Percentiles rank a stretch among this genome's conserved stretches.
Evolutionary conservation across 768 basidiomycete species (phyloP).

Genomic region (Porphyrellus cyaneotinctus): DNA sequence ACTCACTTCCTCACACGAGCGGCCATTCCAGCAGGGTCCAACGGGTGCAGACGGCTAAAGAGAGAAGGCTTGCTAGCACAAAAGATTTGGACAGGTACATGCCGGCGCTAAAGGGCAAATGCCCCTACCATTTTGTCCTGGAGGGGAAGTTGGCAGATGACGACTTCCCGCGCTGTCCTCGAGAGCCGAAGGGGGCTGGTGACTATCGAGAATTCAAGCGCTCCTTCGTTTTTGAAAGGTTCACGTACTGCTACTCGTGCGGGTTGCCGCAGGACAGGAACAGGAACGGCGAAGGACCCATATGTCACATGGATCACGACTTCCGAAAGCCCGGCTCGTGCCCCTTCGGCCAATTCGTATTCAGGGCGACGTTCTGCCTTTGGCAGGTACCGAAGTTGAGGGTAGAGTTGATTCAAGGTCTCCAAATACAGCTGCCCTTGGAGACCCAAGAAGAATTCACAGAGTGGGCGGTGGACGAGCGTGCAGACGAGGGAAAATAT

Average conservation of each 20-base stretch:
- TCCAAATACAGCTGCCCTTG: background rate
- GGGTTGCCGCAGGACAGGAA: no score
- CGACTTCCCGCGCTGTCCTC: background rate
- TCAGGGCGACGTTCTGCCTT: background rate
- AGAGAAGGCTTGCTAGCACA: background rate
- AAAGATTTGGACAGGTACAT: slow-evolving; percentile 1
- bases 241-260: background rate
- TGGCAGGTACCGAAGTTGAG: background rate
- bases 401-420: background rate
- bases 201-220: background rate
- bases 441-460: no score
- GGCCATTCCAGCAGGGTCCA: background rate
- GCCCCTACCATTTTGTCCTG: slow-evolving; percentile 7
- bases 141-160: no score
- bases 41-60: background rate
- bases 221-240: background rate
- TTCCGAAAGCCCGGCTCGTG: background rate
- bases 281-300: background rate
- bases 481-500: no score
- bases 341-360: background rate
- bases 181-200: background rate
- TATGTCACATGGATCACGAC: background rate
- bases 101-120: no score
- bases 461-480: background rate
- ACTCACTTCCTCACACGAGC: background rate